Evolutionary conservation across 2,329 filamentous ascomycete genomes (phyloP).

Genomic region (Fusarium tanahbumbuense): DNA sequence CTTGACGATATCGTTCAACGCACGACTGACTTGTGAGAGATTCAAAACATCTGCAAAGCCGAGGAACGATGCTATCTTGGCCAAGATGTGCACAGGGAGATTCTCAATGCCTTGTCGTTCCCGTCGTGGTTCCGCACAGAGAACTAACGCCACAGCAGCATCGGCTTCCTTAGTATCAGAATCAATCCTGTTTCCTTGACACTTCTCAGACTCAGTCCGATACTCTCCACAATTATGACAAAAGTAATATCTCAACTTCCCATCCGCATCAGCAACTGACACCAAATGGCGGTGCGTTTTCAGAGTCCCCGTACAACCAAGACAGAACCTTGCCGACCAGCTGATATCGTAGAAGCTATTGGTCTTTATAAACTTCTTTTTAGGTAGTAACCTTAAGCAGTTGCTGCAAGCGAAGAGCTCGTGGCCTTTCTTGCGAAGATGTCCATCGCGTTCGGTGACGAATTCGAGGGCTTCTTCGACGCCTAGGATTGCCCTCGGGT

Average conservation of each 20-base stretch:
- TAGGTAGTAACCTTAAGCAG: conserved; percentile 27
- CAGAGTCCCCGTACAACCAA: conserved; percentile 31
- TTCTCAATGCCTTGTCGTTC: conserved; percentile 8
- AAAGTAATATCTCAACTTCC: conserved; percentile 32
- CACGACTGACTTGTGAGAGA: conserved; percentile 8
- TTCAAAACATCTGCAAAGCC: conserved; percentile 16
- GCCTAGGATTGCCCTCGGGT: conserved; percentile 6
- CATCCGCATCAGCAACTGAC: background rate
- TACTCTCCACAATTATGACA: conserved; percentile 38
- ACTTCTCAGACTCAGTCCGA: conserved; percentile 29
- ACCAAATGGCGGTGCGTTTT: conserved; percentile 7
- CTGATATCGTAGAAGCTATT: background rate
- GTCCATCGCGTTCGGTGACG: conserved; percentile 3
- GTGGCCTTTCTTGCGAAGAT: background rate
- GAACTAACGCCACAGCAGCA: background rate
- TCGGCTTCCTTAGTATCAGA: background rate
- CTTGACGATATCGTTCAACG: conserved; percentile 15
- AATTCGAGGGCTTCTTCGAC: background rate
- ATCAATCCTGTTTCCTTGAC: conserved; percentile 1
- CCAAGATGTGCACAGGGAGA: conserved; percentile 26
- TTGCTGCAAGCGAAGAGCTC: conserved; percentile 31
- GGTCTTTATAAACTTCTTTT: conserved; percentile 16
- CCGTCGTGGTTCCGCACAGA: conserved; percentile 2
- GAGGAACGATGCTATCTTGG: conserved; percentile 12
- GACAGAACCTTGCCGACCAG: conserved; percentile 10